Conservation (phyloP, 768 basidiomycete genomes). For the Mycena galopus region DNA sequence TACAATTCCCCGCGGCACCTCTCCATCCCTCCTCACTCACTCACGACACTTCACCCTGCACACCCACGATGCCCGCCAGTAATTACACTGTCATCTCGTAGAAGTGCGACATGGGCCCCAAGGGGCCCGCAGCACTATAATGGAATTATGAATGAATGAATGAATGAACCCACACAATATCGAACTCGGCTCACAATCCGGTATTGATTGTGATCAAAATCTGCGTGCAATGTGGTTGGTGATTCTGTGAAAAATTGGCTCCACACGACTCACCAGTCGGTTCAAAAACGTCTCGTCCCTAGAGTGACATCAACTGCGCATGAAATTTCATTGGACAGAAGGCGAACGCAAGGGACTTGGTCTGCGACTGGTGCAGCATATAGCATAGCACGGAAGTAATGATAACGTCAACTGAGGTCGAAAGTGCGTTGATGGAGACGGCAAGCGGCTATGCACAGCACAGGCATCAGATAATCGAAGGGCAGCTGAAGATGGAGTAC, state of each 20-base stretch:
- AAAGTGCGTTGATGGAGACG: slow-evolving; percentile 63
- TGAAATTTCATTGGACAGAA: too few relatives aligned
- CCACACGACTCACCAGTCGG: slow-evolving; percentile 50
- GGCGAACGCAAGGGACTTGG: slow-evolving; percentile 61
- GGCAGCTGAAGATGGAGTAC: background rate
- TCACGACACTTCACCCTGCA: too few relatives aligned
- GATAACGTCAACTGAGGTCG: slow-evolving; percentile 60
- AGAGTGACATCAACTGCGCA: slow-evolving; percentile 11
- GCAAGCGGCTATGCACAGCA: slow-evolving; percentile 53
- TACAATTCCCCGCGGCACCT: too few relatives aligned
- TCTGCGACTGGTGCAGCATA: slow-evolving; percentile 61
- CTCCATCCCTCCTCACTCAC: too few relatives aligned
- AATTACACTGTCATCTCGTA: too few relatives aligned
- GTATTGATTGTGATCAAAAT: slow-evolving; percentile 69
- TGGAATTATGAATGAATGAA: too few relatives aligned
- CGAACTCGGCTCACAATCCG: slow-evolving; percentile 55
- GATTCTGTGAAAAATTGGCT: background rate
- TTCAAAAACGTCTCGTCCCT: slow-evolving; percentile 65
- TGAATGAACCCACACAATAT: too few relatives aligned
- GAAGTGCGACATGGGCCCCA: too few relatives aligned
- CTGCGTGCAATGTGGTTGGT: slow-evolving; percentile 39
- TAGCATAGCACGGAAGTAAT: slow-evolving; percentile 62
- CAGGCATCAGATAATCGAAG: background rate
- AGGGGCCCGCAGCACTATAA: too few relatives aligned
- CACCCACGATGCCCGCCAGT: too few relatives aligned